These are phyloP conservation scores for Amesomyces nigricolor DNA, from an alignment of 2,329 filamentous ascomycete species.

Conservation along the genomic window DNA sequence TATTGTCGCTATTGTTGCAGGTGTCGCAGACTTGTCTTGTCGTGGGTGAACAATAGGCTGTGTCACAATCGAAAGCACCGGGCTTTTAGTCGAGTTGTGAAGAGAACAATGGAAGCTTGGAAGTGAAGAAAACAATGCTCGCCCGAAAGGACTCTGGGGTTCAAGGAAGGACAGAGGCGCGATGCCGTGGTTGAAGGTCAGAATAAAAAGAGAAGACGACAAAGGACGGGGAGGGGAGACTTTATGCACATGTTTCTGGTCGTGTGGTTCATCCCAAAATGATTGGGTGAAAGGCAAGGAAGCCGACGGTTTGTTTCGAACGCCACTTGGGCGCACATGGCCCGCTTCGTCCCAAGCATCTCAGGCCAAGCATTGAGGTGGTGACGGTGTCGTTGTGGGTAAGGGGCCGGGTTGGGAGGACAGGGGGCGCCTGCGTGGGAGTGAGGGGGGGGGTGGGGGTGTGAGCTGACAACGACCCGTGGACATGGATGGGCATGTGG, in stretches of 20 bases:
- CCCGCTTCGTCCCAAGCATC: slow-evolving; percentile 16
- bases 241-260: slow-evolving; percentile 26
- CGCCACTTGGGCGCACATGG: slow-evolving; percentile 17
- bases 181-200: slow-evolving; percentile 22
- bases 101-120: slow-evolving; percentile 15
- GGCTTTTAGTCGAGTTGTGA: slow-evolving; percentile 14
- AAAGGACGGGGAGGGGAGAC: slow-evolving; percentile 14
- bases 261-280: slow-evolving; percentile 13
- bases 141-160: slow-evolving; percentile 16
- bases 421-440: slow-evolving; percentile 4
- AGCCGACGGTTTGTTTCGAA: slow-evolving; percentile 21
- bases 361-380: slow-evolving; percentile 3
- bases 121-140: slow-evolving; percentile 17
- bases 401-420: slow-evolving; percentile 2
- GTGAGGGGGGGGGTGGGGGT: background rate
- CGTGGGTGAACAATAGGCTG: slow-evolving; percentile 15
- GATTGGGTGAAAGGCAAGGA: slow-evolving; percentile 19
- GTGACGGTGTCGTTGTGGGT: slow-evolving; percentile 10
- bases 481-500: background rate
- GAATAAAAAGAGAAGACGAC: slow-evolving; percentile 13
- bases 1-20: slow-evolving; percentile 15
- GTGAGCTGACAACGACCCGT: background rate
- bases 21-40: background rate
- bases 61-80: slow-evolving; percentile 18
- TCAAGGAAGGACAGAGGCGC: slow-evolving; percentile 23